Conservation (phyloP, 164 flowering plant genomes). For the Vitis riparia region DNA sequence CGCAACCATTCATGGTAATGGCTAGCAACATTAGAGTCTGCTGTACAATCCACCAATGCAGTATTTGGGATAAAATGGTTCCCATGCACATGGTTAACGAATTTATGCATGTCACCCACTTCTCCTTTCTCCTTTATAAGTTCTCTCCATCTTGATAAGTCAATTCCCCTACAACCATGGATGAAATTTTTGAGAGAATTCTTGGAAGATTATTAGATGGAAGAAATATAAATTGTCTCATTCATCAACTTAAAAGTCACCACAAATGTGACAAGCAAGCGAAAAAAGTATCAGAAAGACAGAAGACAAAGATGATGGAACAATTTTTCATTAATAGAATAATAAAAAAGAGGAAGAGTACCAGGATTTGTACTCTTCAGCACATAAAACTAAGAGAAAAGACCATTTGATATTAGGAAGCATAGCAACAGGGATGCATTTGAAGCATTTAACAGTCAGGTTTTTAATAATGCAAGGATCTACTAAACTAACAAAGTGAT, state of each 20-base stretch:
- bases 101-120: slow-evolving; percentile 74
- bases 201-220: background rate
- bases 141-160: slow-evolving; percentile 80
- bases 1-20: slow-evolving; percentile 82
- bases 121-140: slow-evolving; percentile 61
- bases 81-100: slow-evolving; percentile 77
- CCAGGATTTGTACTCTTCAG: background rate
- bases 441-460: too few relatives aligned
- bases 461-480: too few relatives aligned
- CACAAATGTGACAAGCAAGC: too few relatives aligned
- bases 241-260: too few relatives aligned
- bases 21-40: slow-evolving; percentile 71
- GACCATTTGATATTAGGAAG: background rate
- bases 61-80: slow-evolving; percentile 92
- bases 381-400: background rate
- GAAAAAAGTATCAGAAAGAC: too few relatives aligned
- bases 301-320: too few relatives aligned
- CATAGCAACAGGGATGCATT: too few relatives aligned
- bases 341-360: too few relatives aligned
- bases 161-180: slow-evolving; percentile 67
- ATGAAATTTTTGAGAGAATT: background rate
- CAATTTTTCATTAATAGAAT: too few relatives aligned
- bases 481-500: too few relatives aligned
- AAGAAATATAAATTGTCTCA: background rate
- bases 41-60: slow-evolving; percentile 91